Conservation (phyloP, 495 filamentous ascomycete species). For the Penicillium desertorum region DNA sequence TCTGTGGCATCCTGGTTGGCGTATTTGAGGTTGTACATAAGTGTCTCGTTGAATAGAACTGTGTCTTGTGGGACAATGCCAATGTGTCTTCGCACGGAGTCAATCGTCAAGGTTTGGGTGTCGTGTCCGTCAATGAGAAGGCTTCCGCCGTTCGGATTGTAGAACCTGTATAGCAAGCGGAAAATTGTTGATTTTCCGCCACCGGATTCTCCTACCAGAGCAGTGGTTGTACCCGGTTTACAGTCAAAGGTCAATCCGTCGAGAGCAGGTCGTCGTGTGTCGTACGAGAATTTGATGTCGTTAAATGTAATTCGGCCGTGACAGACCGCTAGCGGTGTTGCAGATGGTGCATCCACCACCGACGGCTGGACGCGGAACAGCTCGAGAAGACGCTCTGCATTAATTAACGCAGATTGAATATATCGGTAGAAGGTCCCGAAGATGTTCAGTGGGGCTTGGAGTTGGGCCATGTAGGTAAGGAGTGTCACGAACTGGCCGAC, state of each 20-base stretch:
- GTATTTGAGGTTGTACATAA: conserved; percentile 87
- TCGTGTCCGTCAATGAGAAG: conserved; percentile 73
- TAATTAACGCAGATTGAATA: conserved; percentile 84
- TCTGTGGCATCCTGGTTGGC: conserved; percentile 74
- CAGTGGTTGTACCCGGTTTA: conserved; percentile 75
- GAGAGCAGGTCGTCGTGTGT: conserved; percentile 66
- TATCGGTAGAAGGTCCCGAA: conserved; percentile 84
- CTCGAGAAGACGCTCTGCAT: conserved; percentile 81
- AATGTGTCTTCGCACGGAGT: conserved; percentile 73
- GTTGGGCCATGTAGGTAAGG: conserved; percentile 73
- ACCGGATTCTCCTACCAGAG: conserved; percentile 82
- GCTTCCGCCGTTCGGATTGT: conserved; percentile 66
- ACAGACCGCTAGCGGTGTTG: conserved; percentile 51
- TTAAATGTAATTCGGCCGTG: conserved; percentile 70
- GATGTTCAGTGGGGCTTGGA: conserved; percentile 79
- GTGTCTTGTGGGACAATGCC: conserved; percentile 88
- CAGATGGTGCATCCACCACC: conserved; percentile 59
- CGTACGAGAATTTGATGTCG: conserved; percentile 79
- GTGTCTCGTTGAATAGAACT: conserved; percentile 78
- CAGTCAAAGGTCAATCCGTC: conserved; percentile 68
- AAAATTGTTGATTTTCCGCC: conserved; percentile 89
- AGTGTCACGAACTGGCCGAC: conserved; percentile 70
- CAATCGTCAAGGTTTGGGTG: conserved; percentile 72
- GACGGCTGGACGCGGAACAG: conserved; percentile 80
- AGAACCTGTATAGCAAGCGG: conserved; percentile 80